These are phyloP conservation scores for Penicillium goetzii DNA, from an alignment of 495 filamentous ascomycete species.

Conservation along the genomic window DNA sequence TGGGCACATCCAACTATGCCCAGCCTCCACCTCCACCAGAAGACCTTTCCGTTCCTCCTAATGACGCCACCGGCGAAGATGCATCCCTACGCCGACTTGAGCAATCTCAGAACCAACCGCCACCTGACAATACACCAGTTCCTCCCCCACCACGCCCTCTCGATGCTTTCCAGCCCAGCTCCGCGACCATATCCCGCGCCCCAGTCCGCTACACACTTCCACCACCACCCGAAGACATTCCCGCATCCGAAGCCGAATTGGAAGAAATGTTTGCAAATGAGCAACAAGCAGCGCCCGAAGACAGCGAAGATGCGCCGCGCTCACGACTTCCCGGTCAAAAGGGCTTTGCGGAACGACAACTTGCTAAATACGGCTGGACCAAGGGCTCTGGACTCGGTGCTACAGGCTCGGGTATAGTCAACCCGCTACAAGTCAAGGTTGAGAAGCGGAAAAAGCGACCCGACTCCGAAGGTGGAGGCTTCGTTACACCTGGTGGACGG, in stretches of 20 bases:
- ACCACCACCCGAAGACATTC: conserved; percentile 58
- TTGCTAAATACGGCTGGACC: conserved; percentile 92
- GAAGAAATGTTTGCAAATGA: conserved; percentile 57
- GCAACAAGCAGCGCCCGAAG: conserved; percentile 44
- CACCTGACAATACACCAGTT: conserved; percentile 38
- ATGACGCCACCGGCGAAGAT: conserved; percentile 67
- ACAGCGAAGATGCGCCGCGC: conserved; percentile 57
- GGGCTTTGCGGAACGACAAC: conserved; percentile 81
- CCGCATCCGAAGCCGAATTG: conserved; percentile 59
- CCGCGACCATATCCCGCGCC: conserved; percentile 75
- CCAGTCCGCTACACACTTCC: conserved; percentile 82
- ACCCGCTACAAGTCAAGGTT: conserved; percentile 78
- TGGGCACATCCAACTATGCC: conserved; percentile 21
- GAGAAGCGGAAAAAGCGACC: conserved; percentile 80
- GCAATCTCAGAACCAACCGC: conserved; percentile 35
- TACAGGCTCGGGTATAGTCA: conserved; percentile 75
- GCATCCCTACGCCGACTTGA: conserved; percentile 67
- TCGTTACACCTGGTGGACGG: conserved; percentile 65
- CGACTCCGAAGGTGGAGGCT: conserved; percentile 80
- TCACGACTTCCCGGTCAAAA: conserved; percentile 77
- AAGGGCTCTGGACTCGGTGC: conserved; percentile 87
- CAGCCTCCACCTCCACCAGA: conserved; percentile 41
- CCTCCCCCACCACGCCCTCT: conserved; percentile 41
- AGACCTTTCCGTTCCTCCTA: conserved; percentile 45
- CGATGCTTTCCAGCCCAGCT: conserved; percentile 45